These are phyloP conservation scores for Geotrichum klebahnii DNA, from an alignment of 1,139 yeast genomes.

Conservation along the genomic window DNA sequence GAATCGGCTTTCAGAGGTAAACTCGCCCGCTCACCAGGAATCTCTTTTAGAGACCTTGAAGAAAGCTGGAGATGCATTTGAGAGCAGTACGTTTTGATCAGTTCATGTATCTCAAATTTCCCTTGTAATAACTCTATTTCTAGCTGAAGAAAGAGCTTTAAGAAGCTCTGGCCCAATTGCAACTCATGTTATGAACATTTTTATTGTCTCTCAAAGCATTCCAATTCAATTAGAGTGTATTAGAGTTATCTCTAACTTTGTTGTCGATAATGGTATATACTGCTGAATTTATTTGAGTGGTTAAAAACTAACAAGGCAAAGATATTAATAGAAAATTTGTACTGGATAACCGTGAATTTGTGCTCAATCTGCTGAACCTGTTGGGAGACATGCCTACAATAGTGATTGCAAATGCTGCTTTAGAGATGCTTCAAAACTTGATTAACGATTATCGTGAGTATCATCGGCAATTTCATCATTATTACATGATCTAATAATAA, in stretches of 20 bases:
- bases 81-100: not conserved
- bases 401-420: not conserved
- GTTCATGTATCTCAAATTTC: not conserved
- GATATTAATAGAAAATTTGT: not conserved
- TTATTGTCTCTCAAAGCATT: not conserved
- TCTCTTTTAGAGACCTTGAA: not conserved
- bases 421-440: not conserved
- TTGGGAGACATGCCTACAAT: not conserved
- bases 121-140: not conserved
- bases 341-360: not conserved
- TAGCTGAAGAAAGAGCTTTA: not conserved
- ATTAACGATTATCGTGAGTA: conserved; percentile 1
- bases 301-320: not conserved
- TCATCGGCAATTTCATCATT: not conserved
- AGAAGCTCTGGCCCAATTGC: not conserved
- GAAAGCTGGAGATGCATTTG: not conserved
- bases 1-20: not conserved
- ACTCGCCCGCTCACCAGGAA: not conserved
- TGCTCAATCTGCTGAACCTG: not conserved
- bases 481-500: not conserved
- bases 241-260: not conserved
- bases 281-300: not conserved
- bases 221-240: not conserved
- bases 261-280: conserved; percentile 1
- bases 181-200: not conserved